Conservation (phyloP, 1,284 basidiomycete genomes). For the Trichosporon inkin region DNA sequence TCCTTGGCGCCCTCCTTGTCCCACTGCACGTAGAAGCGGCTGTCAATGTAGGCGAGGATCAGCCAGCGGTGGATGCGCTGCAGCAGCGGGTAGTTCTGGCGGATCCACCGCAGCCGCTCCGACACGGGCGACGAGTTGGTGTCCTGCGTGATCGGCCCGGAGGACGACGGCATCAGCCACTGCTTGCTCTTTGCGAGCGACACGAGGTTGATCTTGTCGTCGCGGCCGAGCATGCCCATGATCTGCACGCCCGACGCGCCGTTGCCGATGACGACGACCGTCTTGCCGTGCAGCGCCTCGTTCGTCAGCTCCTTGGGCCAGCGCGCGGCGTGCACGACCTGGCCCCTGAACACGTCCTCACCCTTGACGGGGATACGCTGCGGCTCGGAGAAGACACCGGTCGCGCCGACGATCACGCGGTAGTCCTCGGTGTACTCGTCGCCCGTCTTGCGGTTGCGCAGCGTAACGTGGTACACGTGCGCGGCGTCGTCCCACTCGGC, state of each 20-base stretch:
- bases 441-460: conserved; percentile 4
- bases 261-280: conserved; percentile 21
- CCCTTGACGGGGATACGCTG: conserved; percentile 25
- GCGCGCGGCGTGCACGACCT: conserved; percentile 22
- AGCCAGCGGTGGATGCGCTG: conserved; percentile 3
- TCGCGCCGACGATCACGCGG: conserved; percentile 27
- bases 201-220: conserved; percentile 15
- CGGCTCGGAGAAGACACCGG: conserved; percentile 30
- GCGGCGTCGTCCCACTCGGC: conserved; percentile 14
- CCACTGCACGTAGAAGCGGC: conserved; percentile 14
- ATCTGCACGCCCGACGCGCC: conserved; percentile 20
- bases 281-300: conserved; percentile 21
- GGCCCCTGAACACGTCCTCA: conserved; percentile 24
- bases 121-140: conserved; percentile 12
- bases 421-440: conserved; percentile 11
- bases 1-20: conserved; percentile 9
- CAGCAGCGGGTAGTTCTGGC: not conserved
- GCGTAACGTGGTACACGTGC: conserved; percentile 7
- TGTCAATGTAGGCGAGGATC: conserved; percentile 11
- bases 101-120: not conserved
- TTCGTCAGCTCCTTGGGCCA: conserved; percentile 27
- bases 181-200: conserved; percentile 12
- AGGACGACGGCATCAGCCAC: conserved; percentile 14
- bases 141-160: conserved; percentile 4
- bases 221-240: conserved; percentile 12